Base-by-base conservation (phyloP, 768 basidiomycete genomes). In the Calocybe gangraenosa region DNA sequence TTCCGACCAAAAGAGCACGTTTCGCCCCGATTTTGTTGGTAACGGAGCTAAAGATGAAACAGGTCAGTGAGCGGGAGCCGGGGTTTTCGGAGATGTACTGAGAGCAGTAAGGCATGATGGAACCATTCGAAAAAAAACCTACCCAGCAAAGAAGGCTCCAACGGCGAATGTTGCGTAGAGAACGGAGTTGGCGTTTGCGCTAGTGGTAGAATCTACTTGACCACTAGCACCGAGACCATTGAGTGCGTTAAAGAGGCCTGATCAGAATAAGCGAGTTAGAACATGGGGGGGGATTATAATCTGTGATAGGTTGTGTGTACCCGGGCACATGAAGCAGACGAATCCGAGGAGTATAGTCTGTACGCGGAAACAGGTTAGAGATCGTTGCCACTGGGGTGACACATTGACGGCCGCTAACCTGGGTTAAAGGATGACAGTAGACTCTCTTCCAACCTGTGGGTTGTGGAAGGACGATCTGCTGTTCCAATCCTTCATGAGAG, bases 21-120 rank as follows among this genome's bases (percentile, higher is more conserved):
- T 79, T 75, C 34, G 86, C 71, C n/a, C 92, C 92, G 20, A 94
- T 69, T 44, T 77, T 77, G 52, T 93, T 93, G 65, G 87, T 88
- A 58, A 90, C 66, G 3, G 87, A 84, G 14, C 88, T 87, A 39
- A 28, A 19, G 19, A 36, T 10, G 31, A 25, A n/a, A 14, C n/a
- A 30, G 8, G 33, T 42, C 21, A 43, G 32, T 8, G 19, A 17
- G 9, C n/a, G 30, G 14, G 17, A 23, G 23, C 10, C 25, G 11
- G n/a, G n/a, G n/a, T n/a, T n/a, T n/a, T n/a, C n/a, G n/a, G n/a
- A n/a, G n/a, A n/a, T n/a, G n/a, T n/a, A n/a, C n/a, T n/a, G n/a
- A n/a, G n/a, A n/a, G n/a, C n/a, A n/a, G n/a, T n/a, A n/a, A n/a
- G n/a, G n/a, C n/a, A n/a, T n/a, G n/a, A n/a, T n/a, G n/a, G n/a